phyloP scores from a whole-genome alignment of 108 stramenopile genomes.

The Stephanodiscus triporus region DNA sequence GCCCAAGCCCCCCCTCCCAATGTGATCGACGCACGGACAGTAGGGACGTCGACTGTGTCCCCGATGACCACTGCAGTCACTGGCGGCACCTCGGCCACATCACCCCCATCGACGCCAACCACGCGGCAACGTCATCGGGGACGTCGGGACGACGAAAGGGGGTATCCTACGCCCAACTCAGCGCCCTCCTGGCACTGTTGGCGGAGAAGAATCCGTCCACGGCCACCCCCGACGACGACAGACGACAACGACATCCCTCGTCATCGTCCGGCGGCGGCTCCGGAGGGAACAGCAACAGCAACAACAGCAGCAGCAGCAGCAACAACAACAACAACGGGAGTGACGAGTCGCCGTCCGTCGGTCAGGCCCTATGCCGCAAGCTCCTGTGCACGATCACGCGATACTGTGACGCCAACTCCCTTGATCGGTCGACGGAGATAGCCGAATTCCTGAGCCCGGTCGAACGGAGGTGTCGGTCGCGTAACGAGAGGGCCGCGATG shows the following conservation, averaged over 20 bases:
- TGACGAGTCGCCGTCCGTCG: conserved; percentile 13
- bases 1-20: too few relatives aligned
- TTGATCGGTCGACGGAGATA: conserved; percentile 59
- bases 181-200: conserved; percentile 56
- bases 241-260: not conserved
- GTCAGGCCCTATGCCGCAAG: conserved; percentile 50
- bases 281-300: not conserved
- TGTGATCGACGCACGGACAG: too few relatives aligned
- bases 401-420: conserved; percentile 44
- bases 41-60: too few relatives aligned
- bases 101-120: too few relatives aligned
- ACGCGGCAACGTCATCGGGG: too few relatives aligned
- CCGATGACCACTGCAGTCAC: too few relatives aligned
- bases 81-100: too few relatives aligned
- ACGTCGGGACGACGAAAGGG: conserved; percentile 19
- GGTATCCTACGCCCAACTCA: conserved; percentile 66
- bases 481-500: conserved; percentile 43
- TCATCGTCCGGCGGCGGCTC: too few relatives aligned
- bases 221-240: conserved; percentile 4
- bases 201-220: conserved; percentile 55
- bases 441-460: conserved; percentile 52
- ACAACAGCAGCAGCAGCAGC: not conserved
- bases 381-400: conserved; percentile 50
- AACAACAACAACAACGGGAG: too few relatives aligned
- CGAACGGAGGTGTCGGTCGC: conserved; percentile 32